Base-by-base conservation (phyloP, 805 yeast genomes). In the Metschnikowia vanudenii region DNA sequence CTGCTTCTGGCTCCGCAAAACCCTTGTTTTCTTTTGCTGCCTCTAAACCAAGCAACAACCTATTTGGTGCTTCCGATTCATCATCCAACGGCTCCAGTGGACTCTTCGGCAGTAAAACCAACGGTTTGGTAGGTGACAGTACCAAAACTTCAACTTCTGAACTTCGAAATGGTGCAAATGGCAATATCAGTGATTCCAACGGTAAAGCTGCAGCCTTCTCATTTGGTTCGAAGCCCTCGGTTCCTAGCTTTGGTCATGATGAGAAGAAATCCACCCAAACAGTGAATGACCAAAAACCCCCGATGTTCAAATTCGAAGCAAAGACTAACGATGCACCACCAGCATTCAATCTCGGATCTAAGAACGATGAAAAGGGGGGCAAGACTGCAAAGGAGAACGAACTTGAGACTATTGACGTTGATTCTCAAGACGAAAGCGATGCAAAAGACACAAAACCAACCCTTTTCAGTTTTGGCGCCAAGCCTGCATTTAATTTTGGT, bases 21-120 rank as follows among this genome's bases (percentile, higher is more conserved):
- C 43, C 45, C 14, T 12, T 41, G 14, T 40, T 43, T 16, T 28
- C 30, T 14, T 43, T 40, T 13, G 51, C 44, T 4, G 11, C 39
- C 5, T 11, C 16, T 22, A 7, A 13, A n/a, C 12, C 41, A 5
- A 29, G 8, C 14, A 32, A 32, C 12, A 16, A 16, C 19, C 11
- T 32, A 8, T 32, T 32, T 32, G 35, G 35, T 32, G 12, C 14
- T 32, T 4, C 35, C 18, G 35, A 32, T 12, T 32, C 43, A 7
- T 32, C 43, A 13, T 13, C 43, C 20, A 12, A 19, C 7, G 43
- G 29, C 31, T 31, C 22, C 30, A 20, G 10, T 32, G 19, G 19
- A 8, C 12, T 32, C 1, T 39, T 39, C 16, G 43, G 36, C 12
- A 32, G 14, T 9, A n/a, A 32, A 32, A 4, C 35, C 17, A 16